Base-by-base conservation (phyloP, 2,329 filamentous ascomycete genomes). In the Calonectria hongkongensis region DNA sequence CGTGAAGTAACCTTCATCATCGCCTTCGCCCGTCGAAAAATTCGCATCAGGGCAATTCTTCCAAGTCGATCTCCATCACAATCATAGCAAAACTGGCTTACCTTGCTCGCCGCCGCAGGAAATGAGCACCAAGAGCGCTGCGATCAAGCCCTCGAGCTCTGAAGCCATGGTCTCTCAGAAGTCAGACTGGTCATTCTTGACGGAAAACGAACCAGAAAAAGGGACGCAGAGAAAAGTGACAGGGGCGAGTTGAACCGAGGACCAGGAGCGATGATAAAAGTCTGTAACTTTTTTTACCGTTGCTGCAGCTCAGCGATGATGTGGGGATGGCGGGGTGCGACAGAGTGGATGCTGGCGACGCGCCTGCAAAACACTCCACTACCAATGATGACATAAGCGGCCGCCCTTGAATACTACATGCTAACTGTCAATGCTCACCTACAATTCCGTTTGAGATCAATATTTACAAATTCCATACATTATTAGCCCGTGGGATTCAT, bases 91-190 rank as follows among this genome's bases (percentile, higher is more conserved):
- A 41, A 33, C n/a, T 54, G 41, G 81, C 83, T 79, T 72, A 83
- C 84, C 84, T 77, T 82, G 75, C 77, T 85, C 83, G 63, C 84
- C 84, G 28, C 82, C 80, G 71, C 84, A 85, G 56, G 84, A 81
- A 50, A 85, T 82, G 41, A 84, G 74, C 62, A 84, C 80, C 72
- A 85, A 75, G 56, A 85, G 77, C 68, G 79, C 79, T 58, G 80
- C 82, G 72, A 85, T 84, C 74, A 85, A 76, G 74, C 82, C 82
- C 78, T 85, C 84, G 30, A 85, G 82, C 75, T 85, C 84, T 72
- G 81, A 82, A 68, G 81, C 80, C 84, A 85, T 85, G 65, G 56
- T 75, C 68, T 75, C 51, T 54, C 30, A 56, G 16, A 65, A 48
- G 63, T 50, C 58, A 43, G 62, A 68, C 36, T 69, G 68, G 28